Percentiles rank a stretch among this genome's conserved stretches.
phyloP scores from a whole-genome alignment of 495 filamentous ascomycete genomes.

The Aspergillus affinis region DNA sequence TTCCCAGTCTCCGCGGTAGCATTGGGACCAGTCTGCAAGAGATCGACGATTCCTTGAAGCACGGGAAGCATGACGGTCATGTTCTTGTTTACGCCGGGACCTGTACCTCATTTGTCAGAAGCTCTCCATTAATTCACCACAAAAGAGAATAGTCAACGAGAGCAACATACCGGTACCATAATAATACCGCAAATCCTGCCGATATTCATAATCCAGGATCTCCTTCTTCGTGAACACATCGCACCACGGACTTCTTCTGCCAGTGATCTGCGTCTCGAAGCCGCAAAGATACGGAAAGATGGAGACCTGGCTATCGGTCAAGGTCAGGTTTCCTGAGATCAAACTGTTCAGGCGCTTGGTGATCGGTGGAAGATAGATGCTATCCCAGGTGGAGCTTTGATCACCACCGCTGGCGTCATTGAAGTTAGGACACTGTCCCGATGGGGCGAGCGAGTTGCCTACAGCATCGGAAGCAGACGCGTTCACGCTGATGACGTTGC shows the following conservation, averaged over 20 bases:
- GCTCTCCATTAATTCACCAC: too few relatives aligned
- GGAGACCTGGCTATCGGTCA: conserved; percentile 48
- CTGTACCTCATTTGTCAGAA: too few relatives aligned
- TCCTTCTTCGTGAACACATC: conserved; percentile 51
- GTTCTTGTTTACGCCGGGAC: conserved; percentile 47
- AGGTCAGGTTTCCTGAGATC: conserved; percentile 48
- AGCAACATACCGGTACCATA: conserved; percentile 38
- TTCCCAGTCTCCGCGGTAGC: conserved; percentile 36
- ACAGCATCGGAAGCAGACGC: conserved; percentile 42
- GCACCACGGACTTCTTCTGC: conserved; percentile 54
- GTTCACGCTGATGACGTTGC: conserved; percentile 52
- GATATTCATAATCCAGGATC: conserved; percentile 56
- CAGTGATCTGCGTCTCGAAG: conserved; percentile 60
- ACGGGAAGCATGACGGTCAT: conserved; percentile 51
- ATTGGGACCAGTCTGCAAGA: conserved; percentile 45
- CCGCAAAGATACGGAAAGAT: conserved; percentile 61
- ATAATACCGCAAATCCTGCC: conserved; percentile 59
- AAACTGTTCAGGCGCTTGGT: conserved; percentile 47
- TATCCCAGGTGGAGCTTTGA: conserved; percentile 41
- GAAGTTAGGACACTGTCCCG: conserved; percentile 55
- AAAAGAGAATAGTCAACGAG: too few relatives aligned
- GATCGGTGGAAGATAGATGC: conserved; percentile 51
- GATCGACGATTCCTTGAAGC: conserved; percentile 45
- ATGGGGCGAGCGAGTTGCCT: conserved; percentile 55
- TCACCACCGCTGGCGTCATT: conserved; percentile 39